Base-by-base conservation (phyloP, 495 filamentous ascomycete genomes). In the Cercophora scortea region DNA sequence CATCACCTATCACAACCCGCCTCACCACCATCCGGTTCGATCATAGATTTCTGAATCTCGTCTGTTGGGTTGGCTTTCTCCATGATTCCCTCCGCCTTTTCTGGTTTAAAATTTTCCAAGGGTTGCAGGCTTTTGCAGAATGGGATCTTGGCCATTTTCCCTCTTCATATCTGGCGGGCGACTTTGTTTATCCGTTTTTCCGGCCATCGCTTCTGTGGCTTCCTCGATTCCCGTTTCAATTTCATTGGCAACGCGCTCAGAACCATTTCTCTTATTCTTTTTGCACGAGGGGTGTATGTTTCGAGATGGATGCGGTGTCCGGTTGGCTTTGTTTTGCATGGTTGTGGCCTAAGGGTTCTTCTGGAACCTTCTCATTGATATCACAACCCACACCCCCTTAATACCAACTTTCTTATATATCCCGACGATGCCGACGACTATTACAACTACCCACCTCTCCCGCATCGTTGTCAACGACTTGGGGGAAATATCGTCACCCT, bases 241-340 rank as follows among this genome's bases (percentile, higher is more conserved):
- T 42, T 32, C 18, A 36, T 19, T 1, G 10, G 1, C 9, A 17
- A 32, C 34, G 11, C 33, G 12, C 13, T 12, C n/a, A 35, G n/a
- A 36, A 51, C 38, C 18, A 19, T 51, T 49, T 43, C 19, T 48
- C 51, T 47, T 42, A 50, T 41, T 50, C 36, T 45, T 48, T 43
- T 47, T 43, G 47, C 32, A 44, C 19, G 51, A 41, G 42, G 35
- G 42, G 51, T 45, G 48, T 47, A 41, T 25, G 57, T 42, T 53
- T 59, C 46, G 50, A 59, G 50, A 45, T 53, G 57, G 57, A 55
- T 55, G 53, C 51, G 57, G 57, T 57, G 57, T 56, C 47, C 57
- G 57, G 57, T 60, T 60, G 57, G 57, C 57, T 60, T 60, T 41
- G 50, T 47, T 47, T 53, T 60, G 57, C 57, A 60, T 60, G 57